Evolutionary conservation across 768 basidiomycete species (phyloP).

Genomic region (Xerocomellus chrysenteron): DNA sequence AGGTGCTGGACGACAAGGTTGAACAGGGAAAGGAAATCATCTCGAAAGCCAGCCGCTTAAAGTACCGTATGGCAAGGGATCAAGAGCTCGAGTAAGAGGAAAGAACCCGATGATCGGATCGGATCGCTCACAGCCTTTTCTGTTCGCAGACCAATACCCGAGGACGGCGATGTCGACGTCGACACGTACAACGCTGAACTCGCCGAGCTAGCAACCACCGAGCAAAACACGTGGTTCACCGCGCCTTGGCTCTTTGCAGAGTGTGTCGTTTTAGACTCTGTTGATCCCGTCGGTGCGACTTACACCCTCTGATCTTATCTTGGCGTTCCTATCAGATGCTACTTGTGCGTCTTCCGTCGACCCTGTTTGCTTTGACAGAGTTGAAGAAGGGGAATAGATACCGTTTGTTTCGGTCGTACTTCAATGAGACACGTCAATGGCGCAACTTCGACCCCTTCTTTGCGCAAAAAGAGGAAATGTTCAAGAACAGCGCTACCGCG

Average conservation of each 20-base stretch:
- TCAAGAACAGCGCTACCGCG: slow-evolving; percentile 72
- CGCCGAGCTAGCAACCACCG: slow-evolving; percentile 41
- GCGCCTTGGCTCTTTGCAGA: slow-evolving; percentile 97
- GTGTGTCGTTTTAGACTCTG: slow-evolving; percentile 42
- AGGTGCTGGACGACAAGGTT: slow-evolving; percentile 44
- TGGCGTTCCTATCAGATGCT: slow-evolving; percentile 49
- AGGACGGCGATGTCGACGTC: slow-evolving; percentile 71
- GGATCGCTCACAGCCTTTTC: not conserved
- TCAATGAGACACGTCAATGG: slow-evolving; percentile 71
- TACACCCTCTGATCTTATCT: not conserved
- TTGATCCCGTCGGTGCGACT: not conserved
- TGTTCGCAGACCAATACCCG: slow-evolving; percentile 55
- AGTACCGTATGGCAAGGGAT: slow-evolving; percentile 87
- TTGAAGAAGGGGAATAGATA: slow-evolving; percentile 51
- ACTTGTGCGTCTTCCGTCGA: slow-evolving; percentile 49
- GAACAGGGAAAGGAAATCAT: slow-evolving; percentile 82
- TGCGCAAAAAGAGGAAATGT: slow-evolving; percentile 75
- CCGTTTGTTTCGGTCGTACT: slow-evolving; percentile 74
- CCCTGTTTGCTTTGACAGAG: not conserved
- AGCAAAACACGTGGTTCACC: slow-evolving; percentile 80
- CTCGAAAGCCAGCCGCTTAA: slow-evolving; percentile 68
- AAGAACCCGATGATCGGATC: not conserved
- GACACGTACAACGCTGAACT: slow-evolving; percentile 80
- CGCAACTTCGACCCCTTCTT: slow-evolving; percentile 79
- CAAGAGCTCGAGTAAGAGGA: slow-evolving; percentile 58